phyloP scores from a whole-genome alignment of 495 filamentous ascomycete species.

The Aspergillus ellipticus region DNA sequence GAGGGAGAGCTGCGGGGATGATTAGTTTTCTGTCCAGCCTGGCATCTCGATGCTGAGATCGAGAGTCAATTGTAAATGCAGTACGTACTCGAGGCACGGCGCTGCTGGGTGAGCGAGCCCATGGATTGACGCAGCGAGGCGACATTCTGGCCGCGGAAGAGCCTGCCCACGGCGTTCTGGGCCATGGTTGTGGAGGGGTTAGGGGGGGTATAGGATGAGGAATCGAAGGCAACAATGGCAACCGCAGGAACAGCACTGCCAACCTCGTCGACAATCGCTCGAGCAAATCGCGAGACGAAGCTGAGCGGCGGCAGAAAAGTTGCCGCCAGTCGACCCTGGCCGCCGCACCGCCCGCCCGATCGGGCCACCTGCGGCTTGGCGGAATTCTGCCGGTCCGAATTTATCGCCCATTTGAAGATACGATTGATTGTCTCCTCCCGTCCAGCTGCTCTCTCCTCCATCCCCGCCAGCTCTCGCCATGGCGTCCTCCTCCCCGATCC shows the following conservation, averaged over 20 bases:
- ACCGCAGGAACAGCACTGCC: neutral
- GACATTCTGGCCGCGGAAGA: conserved; percentile 33
- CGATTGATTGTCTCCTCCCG: conserved; percentile 19
- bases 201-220: neutral
- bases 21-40: neutral
- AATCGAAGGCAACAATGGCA: neutral
- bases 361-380: conserved; percentile 34
- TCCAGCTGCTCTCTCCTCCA: conserved; percentile 18
- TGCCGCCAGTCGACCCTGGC: conserved; percentile 11
- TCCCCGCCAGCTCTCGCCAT: conserved; percentile 32
- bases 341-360: conserved; percentile 10
- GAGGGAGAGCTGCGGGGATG: conserved; percentile 38
- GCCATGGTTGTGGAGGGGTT: conserved; percentile 25
- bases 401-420: neutral
- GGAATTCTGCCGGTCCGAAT: conserved; percentile 40
- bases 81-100: conserved; percentile 33
- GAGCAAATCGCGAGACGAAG: neutral
- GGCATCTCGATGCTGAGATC: neutral
- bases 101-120: conserved; percentile 29
- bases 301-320: conserved; percentile 20
- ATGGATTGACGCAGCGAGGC: conserved; percentile 31
- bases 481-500: conserved; percentile 53
- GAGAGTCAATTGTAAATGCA: neutral
- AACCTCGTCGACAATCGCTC: neutral
- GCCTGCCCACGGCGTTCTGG: conserved; percentile 36